A percentile compares a stretch with the other conserved stretches of the same genome.
These are phyloP conservation scores for Sisymbrium irio DNA, from an alignment of 345 rosid genomes.

Conservation along the genomic window DNA sequence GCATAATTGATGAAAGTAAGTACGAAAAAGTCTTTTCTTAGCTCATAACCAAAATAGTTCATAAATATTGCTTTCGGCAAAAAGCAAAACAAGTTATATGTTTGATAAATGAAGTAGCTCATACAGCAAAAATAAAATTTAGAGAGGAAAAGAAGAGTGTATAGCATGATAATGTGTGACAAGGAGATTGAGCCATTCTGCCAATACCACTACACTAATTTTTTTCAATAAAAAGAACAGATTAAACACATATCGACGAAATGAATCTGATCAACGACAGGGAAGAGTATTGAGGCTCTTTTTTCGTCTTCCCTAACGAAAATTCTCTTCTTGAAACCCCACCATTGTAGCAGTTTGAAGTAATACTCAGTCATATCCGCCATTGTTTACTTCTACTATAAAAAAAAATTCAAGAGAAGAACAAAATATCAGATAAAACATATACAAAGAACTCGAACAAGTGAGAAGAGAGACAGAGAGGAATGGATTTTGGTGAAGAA, in stretches of 20 bases:
- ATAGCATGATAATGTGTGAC: conserved; percentile 11
- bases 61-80: not conserved
- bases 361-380: not conserved
- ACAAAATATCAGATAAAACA: not conserved
- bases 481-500: not conserved
- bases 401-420: not conserved
- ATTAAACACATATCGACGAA: not conserved
- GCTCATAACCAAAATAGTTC: not conserved
- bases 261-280: conserved; percentile 6
- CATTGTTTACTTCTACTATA: conserved; percentile 7
- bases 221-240: not conserved
- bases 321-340: not conserved
- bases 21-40: not conserved
- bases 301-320: conserved; percentile 9
- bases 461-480: not conserved
- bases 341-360: conserved; percentile 15
- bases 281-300: not conserved
- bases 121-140: not conserved
- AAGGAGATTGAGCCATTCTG: conserved; percentile 33
- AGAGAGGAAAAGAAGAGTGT: not conserved
- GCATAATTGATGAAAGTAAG: not conserved
- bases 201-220: conserved; percentile 29
- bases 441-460: not conserved
- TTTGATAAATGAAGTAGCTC: not conserved
- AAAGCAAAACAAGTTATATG: conserved; percentile 1